Evolutionary conservation across 768 basidiomycete genomes (phyloP), one percentile per base, ranked within the genome.

Genomic region (Trametes cubensis): DNA sequence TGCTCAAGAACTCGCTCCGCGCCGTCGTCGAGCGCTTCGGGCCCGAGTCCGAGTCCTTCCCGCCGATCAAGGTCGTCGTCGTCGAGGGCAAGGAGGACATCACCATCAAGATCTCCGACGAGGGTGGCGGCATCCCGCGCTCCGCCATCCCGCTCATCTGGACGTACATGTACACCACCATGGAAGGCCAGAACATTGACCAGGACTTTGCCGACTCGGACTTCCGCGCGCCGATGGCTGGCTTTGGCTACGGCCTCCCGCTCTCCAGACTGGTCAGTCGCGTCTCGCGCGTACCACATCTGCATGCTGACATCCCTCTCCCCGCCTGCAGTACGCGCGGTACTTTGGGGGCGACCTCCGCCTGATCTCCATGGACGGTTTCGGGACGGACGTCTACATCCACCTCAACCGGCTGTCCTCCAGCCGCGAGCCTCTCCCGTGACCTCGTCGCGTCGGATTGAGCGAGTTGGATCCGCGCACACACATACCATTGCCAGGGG

Each of bases 301-400:
- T 28, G 38, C 26, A 7, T 6, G 17, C 46, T 66, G 8, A 55
- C 61, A 26, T 41, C 39, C 51, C 39, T 44, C 56, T 56, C 38
- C 48, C 55, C 65, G 7, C 51, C 6, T 40, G 28, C 20, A 42
- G 85, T 99, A 98, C 69, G 95, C 95, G 0, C 80, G 96, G 50
- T 99, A 97, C 73, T 97, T 98, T 70, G 96, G 94, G 0, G 92
- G 94, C 0, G 95, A 98, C 74, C 77, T 99, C 28, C 81, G 92
- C 18, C 75, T 99, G 58, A 99, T 99, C 64, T 90, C 94, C 45
- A 98, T 99, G 95, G 97, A 99, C 65, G 96, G 97, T n/a, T 94
- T 91, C 70, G 94, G 94, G 11, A 94, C 92, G 39, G 94, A 96
- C 71, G 91, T 95, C 3, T 96, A 95, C 72, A 94, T 96, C 64